These are phyloP conservation scores for Ustilago shanxiensis DNA, from an alignment of 1,284 basidiomycete genomes.

Conservation along the genomic window DNA sequence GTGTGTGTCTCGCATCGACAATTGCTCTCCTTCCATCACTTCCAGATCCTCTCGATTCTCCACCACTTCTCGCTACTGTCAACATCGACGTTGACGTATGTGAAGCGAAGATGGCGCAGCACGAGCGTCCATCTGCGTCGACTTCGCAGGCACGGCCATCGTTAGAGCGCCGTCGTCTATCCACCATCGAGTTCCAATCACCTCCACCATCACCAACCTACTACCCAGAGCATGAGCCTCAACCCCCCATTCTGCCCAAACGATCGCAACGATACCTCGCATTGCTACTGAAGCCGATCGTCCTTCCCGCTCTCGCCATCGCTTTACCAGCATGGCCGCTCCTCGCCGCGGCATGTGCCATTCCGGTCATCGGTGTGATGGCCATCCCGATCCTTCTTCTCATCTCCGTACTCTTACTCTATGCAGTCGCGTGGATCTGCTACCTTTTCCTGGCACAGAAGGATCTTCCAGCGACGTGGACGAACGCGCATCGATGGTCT, in stretches of 20 bases:
- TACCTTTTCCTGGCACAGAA: constrained; percentile 68
- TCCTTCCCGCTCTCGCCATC: constrained; percentile 53
- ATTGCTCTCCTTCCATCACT: neutral
- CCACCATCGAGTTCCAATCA: constrained; percentile 21
- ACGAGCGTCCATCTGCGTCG: constrained; percentile 13
- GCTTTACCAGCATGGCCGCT: constrained; percentile 62
- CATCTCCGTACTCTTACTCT: constrained; percentile 63
- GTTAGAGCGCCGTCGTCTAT: constrained; percentile 20
- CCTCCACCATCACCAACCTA: constrained; percentile 43
- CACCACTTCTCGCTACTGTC: neutral
- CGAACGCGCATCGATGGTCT: constrained; percentile 27
- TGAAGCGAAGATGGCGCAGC: constrained; percentile 28
- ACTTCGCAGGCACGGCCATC: constrained; percentile 9
- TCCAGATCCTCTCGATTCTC: neutral
- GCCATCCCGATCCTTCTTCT: constrained; percentile 67
- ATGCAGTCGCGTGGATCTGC: constrained; percentile 66
- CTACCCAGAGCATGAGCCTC: constrained; percentile 37
- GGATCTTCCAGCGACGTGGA: constrained; percentile 57
- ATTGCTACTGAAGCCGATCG: constrained; percentile 47
- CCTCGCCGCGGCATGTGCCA: constrained; percentile 54
- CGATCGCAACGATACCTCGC: constrained; percentile 43
- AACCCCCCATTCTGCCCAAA: constrained; percentile 35
- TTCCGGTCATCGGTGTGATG: constrained; percentile 62
- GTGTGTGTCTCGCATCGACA: neutral
- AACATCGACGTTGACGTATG: neutral